These are phyloP conservation scores for Cladophialophora carrionii DNA, from an alignment of 2,329 filamentous ascomycete species.

Conservation along the genomic window DNA sequence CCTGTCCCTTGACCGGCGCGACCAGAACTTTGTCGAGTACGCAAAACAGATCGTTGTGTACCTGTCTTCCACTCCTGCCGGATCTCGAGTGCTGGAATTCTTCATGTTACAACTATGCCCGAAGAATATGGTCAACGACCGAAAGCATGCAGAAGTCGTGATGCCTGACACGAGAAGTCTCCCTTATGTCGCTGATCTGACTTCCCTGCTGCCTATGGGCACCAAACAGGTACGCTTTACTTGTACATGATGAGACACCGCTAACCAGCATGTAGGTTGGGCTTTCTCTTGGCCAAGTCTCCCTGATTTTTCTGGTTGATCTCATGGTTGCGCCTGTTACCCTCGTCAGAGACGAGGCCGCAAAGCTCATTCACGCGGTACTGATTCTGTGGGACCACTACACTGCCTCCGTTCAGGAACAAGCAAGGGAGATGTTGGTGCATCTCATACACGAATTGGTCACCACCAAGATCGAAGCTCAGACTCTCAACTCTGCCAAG, in stretches of 20 bases:
- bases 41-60: slow-evolving; percentile 99
- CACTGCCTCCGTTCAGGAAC: slow-evolving; percentile 89
- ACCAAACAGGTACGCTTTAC: slow-evolving; percentile 71
- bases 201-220: slow-evolving; percentile 76
- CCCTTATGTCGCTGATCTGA: slow-evolving; percentile 87
- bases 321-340: slow-evolving; percentile 91
- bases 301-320: slow-evolving; percentile 90
- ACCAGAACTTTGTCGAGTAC: slow-evolving; percentile 97
- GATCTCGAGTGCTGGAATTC: slow-evolving; percentile 91
- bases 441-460: slow-evolving; percentile 96
- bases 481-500: slow-evolving; percentile 67
- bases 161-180: slow-evolving; percentile 66
- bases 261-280: slow-evolving; percentile 58
- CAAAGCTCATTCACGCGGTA: slow-evolving; percentile 85
- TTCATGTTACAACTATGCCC: slow-evolving; percentile 87
- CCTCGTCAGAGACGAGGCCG: slow-evolving; percentile 75
- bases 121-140: slow-evolving; percentile 93
- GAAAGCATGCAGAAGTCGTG: slow-evolving; percentile 71
- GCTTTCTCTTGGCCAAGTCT: slow-evolving; percentile 89
- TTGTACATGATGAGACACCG: neutral
- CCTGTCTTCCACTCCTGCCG: slow-evolving; percentile 80
- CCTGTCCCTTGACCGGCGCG: slow-evolving; percentile 86
- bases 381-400: slow-evolving; percentile 98
- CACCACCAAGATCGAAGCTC: slow-evolving; percentile 75
- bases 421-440: slow-evolving; percentile 95